These are phyloP conservation scores for Pyrenula massariospora DNA, from an alignment of 495 filamentous ascomycete genomes.

Conservation along the genomic window DNA sequence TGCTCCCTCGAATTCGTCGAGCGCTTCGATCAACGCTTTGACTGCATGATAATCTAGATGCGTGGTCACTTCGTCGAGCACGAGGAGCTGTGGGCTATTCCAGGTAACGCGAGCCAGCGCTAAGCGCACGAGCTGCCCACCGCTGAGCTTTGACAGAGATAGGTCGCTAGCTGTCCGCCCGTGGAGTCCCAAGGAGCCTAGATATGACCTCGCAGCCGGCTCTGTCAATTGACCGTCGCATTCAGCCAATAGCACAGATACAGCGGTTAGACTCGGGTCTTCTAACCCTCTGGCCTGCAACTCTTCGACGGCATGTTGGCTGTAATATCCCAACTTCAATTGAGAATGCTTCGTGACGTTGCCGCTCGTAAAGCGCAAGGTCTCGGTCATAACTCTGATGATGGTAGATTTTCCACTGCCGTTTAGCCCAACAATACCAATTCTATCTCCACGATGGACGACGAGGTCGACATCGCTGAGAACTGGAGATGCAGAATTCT, in stretches of 20 bases:
- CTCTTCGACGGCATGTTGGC: constrained; percentile 63
- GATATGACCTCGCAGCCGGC: constrained; percentile 46
- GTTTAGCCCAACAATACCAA: constrained; percentile 64
- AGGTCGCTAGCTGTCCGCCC: constrained; percentile 58
- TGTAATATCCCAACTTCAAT: constrained; percentile 58
- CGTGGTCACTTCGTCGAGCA: constrained; percentile 80
- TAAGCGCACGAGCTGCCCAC: constrained; percentile 67
- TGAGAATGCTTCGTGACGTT: constrained; percentile 51
- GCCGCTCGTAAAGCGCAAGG: constrained; percentile 26
- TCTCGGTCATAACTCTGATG: constrained; percentile 40
- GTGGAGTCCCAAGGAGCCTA: constrained; percentile 52
- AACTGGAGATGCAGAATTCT: constrained; percentile 18
- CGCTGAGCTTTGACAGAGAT: constrained; percentile 55
- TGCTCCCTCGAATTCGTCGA: constrained; percentile 57
- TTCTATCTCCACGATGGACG: constrained; percentile 54
- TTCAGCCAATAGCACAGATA: constrained; percentile 42
- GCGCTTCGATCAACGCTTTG: constrained; percentile 49
- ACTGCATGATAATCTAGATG: constrained; percentile 74
- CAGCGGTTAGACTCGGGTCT: constrained; percentile 44
- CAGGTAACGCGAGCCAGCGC: constrained; percentile 58
- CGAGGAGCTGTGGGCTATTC: constrained; percentile 55
- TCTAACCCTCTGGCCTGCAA: constrained; percentile 37
- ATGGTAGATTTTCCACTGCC: constrained; percentile 66
- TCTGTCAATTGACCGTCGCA: constrained; percentile 39
- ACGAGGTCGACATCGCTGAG: constrained; percentile 51